A percentile compares a stretch with the other conserved stretches of the same genome.
These are phyloP conservation scores for Bryoglossum gracile DNA, from an alignment of 495 filamentous ascomycete genomes.

Conservation along the genomic window DNA sequence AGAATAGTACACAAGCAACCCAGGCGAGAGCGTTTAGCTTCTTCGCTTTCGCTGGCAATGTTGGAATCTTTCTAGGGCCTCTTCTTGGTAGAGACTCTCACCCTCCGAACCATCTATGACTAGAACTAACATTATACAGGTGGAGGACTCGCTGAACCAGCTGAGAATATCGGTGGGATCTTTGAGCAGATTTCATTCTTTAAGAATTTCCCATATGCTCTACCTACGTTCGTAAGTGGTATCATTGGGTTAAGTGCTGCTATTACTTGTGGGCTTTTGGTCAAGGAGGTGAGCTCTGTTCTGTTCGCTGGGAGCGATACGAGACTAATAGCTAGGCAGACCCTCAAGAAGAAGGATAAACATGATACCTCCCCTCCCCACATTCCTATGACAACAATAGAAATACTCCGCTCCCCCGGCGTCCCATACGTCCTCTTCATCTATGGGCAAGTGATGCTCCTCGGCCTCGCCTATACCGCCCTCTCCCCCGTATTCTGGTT, in stretches of 20 bases:
- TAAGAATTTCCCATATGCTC: constrained; percentile 54
- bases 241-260: constrained; percentile 42
- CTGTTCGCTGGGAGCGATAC: neutral
- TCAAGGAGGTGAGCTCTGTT: constrained; percentile 45
- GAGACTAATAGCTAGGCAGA: constrained; percentile 17
- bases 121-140: constrained; percentile 24
- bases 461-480: constrained; percentile 59
- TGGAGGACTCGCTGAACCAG: constrained; percentile 55
- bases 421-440: constrained; percentile 54
- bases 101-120: neutral
- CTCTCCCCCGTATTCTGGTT: constrained; percentile 58
- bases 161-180: constrained; percentile 43
- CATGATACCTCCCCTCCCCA: constrained; percentile 22
- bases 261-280: constrained; percentile 37
- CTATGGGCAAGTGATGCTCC: constrained; percentile 52
- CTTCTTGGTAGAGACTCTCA: constrained; percentile 38
- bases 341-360: constrained; percentile 22
- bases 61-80: constrained; percentile 64
- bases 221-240: constrained; percentile 49
- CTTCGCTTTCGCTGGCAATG: constrained; percentile 61
- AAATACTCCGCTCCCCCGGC: constrained; percentile 52
- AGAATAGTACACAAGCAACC: constrained; percentile 56
- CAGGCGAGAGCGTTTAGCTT: constrained; percentile 65
- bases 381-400: constrained; percentile 37
- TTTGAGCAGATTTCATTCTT: constrained; percentile 53